Evolutionary conservation across 768 basidiomycete genomes (phyloP), one percentile per base, ranked within the genome.

Genomic region (Sporobolomyces phaffii): DNA sequence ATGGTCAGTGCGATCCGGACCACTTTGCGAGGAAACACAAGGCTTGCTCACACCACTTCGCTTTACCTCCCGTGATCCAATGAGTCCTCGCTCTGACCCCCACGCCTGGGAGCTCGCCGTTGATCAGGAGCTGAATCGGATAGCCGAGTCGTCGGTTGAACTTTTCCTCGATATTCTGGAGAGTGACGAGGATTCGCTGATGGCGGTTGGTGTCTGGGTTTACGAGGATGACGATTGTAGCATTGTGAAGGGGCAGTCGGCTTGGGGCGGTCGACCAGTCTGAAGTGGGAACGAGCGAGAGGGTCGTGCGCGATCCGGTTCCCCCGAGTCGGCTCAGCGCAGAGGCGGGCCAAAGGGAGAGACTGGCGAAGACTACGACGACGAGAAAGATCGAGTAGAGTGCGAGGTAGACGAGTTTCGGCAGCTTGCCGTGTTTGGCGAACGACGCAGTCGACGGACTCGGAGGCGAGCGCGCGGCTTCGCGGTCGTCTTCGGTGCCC

Each of bases 61-160:
- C 62, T 45, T 64, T 64, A 5, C 62, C 62, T 20, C 17, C 22
- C 22, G 54, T 64, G 40, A 58, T 41, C 28, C n/a, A 57, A 10
- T 13, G 9, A 3, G 62, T 57, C 14, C 62, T 29, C 26, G 40
- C 18, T 34, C 11, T 26, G n/a, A 64, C 33, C 17, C 15, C 40
- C 31, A 43, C 47, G 17, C 22, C 8, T 15, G 62, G 62, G n/a
- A 64, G 33, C n/a, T 41, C 11, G 13, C 62, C 62, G n/a, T 64
- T 47, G 7, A 47, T 57, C 31, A 64, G 40, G 15, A 64, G 48
- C 47, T 64, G 62, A 26, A 64, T 50, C 29, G 62, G 62, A 38
- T 64, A 64, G 8, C 62, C 62, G 13, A 50, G 15, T n/a, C 40
- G 9, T 34, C 40, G 8, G 33, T 64, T 64, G 54, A 64, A 64